Evolutionary conservation across 345 rosid genomes (phyloP).

Genomic region (Gossypium anomalum): DNA sequence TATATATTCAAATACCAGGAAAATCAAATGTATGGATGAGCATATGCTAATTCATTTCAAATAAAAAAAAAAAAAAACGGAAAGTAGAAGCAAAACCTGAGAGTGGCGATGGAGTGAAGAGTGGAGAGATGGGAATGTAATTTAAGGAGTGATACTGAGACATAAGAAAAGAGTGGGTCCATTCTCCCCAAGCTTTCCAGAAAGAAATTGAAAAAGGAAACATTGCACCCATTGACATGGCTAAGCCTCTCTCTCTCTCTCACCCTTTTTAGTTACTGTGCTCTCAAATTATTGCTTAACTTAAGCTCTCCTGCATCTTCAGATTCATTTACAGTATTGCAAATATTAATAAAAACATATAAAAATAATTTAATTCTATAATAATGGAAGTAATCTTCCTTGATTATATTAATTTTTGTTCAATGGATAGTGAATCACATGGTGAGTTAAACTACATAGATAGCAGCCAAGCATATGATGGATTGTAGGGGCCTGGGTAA

Average conservation of each 20-base stretch:
- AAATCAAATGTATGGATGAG: not conserved
- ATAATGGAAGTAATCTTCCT: too few species aligned
- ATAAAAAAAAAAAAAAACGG: not conserved
- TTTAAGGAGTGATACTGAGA: not conserved
- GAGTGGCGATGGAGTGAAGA: not conserved
- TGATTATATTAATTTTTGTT: too few species aligned
- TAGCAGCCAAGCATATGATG: too few species aligned
- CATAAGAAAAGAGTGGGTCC: not conserved
- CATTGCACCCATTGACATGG: not conserved
- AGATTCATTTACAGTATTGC: not conserved
- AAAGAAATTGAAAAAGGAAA: not conserved
- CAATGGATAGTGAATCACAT: too few species aligned
- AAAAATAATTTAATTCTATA: too few species aligned
- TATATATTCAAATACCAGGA: not conserved
- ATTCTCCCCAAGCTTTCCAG: not conserved
- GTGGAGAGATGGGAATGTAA: not conserved
- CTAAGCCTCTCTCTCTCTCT: not conserved
- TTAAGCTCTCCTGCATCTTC: not conserved
- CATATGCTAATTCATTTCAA: not conserved
- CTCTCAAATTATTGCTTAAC: not conserved
- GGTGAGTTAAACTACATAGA: too few species aligned
- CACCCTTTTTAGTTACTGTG: not conserved
- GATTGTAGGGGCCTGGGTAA: too few species aligned
- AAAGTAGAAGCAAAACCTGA: constrained; percentile 3
- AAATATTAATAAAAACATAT: too few species aligned